phyloP scores from a whole-genome alignment of 306 rosid species.

The Phaseolus lunatus region DNA sequence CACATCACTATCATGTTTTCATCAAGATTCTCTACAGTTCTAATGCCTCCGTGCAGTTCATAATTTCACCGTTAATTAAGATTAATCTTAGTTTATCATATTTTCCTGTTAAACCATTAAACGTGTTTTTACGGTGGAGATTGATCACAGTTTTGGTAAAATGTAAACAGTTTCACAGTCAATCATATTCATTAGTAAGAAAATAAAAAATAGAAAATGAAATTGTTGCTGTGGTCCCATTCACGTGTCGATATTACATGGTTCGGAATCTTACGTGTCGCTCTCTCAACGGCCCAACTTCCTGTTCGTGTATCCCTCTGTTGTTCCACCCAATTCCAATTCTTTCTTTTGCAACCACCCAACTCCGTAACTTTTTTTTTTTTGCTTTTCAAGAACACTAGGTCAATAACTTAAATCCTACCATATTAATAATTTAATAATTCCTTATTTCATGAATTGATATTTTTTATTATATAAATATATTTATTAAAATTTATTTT shows the following conservation, averaged over 20 bases:
- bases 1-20: background rate
- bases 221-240: background rate
- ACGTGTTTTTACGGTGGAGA: background rate
- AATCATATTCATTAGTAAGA: background rate
- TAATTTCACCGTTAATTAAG: background rate
- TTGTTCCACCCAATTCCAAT: conserved; percentile 48
- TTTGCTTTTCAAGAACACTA: background rate
- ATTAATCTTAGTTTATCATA: background rate
- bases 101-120: background rate
- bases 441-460: background rate
- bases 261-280: conserved; percentile 32
- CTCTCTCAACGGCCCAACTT: conserved; percentile 32
- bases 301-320: conserved; percentile 53
- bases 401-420: background rate
- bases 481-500: too few relatives aligned
- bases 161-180: background rate
- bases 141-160: background rate
- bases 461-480: too few relatives aligned
- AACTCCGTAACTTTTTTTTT: background rate
- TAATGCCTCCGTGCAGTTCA: background rate
- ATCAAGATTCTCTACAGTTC: background rate
- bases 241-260: conserved; percentile 43
- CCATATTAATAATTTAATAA: background rate
- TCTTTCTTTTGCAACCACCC: conserved; percentile 34
- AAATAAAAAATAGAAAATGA: background rate